Conservation (phyloP, 257 asterid species). For the Solanum peruvianum region DNA sequence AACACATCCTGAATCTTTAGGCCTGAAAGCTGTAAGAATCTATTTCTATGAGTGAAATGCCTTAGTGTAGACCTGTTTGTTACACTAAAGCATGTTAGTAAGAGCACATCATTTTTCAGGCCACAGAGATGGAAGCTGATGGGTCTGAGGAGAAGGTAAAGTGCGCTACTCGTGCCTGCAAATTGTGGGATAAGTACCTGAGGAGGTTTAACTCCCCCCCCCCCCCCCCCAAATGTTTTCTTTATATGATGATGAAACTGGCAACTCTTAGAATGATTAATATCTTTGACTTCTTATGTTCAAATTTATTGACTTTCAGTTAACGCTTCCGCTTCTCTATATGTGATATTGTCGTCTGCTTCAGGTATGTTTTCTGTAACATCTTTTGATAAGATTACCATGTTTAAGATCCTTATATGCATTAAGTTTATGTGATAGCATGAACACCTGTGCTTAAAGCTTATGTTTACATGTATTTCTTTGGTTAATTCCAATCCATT, state of each 20-base stretch:
- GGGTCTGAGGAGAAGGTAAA: conserved; percentile 11
- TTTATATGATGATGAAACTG: not conserved
- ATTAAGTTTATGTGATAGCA: too few species aligned
- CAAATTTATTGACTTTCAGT: not conserved
- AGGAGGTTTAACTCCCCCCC: conserved; percentile 28
- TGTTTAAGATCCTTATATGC: too few species aligned
- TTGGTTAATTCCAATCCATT: not conserved
- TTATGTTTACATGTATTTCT: not conserved
- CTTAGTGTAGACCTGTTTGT: not conserved
- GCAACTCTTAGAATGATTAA: not conserved
- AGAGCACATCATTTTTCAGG: conserved; percentile 28
- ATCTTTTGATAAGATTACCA: not conserved
- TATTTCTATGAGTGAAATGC: not conserved
- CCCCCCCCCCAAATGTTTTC: not conserved
- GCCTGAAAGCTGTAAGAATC: conserved; percentile 67
- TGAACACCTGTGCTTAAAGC: not conserved
- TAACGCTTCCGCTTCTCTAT: too few species aligned
- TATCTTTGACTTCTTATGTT: not conserved
- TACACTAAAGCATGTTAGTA: not conserved
- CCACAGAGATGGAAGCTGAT: conserved; percentile 91
- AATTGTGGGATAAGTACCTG: conserved; percentile 89
- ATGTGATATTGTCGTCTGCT: too few species aligned
- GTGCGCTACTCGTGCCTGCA: conserved; percentile 27
- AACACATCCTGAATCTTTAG: conserved; percentile 90
- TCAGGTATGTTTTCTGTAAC: not conserved